Percentiles rank a stretch among this genome's conserved stretches.
Conservation (phyloP, 148 eudicot genomes). For the Euryodendron excelsum region DNA sequence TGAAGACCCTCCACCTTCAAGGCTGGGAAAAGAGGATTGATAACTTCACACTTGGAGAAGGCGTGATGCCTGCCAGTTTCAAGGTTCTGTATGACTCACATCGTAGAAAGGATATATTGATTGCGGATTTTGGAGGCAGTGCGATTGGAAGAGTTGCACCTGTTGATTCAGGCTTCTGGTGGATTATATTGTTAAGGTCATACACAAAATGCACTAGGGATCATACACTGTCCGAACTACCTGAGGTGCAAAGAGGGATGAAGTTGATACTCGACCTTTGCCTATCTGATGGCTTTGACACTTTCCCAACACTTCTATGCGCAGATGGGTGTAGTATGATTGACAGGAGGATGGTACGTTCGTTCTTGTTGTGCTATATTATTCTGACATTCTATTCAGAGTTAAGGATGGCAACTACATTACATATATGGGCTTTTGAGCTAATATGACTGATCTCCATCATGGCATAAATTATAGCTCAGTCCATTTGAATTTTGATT, state of each 20-base stretch:
- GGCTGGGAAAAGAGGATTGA: slow-evolving; percentile 59
- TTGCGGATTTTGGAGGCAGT: slow-evolving; percentile 63
- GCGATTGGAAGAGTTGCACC: slow-evolving; percentile 86
- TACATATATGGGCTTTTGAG: background rate
- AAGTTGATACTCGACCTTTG: slow-evolving; percentile 57
- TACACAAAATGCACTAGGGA: slow-evolving; percentile 58
- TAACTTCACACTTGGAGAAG: slow-evolving; percentile 57
- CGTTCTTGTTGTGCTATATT: background rate
- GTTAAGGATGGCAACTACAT: background rate
- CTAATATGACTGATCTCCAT: background rate
- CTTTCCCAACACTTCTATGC: slow-evolving; percentile 74
- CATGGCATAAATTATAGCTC: background rate
- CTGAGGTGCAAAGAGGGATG: slow-evolving; percentile 58
- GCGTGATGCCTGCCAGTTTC: slow-evolving; percentile 81
- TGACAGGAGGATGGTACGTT: slow-evolving; percentile 68
- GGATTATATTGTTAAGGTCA: slow-evolving; percentile 66
- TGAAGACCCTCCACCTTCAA: slow-evolving; percentile 63
- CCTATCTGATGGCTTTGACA: slow-evolving; percentile 75
- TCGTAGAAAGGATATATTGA: slow-evolving; percentile 34
- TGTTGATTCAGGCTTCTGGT: slow-evolving; percentile 84
- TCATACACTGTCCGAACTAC: slow-evolving; percentile 37
- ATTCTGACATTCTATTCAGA: background rate
- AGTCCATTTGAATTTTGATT: background rate
- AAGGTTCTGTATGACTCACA: slow-evolving; percentile 36
- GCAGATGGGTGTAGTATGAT: slow-evolving; percentile 83